Conservation (phyloP, 352 stramenopile species). For the Phytophthora sp. region DNA sequence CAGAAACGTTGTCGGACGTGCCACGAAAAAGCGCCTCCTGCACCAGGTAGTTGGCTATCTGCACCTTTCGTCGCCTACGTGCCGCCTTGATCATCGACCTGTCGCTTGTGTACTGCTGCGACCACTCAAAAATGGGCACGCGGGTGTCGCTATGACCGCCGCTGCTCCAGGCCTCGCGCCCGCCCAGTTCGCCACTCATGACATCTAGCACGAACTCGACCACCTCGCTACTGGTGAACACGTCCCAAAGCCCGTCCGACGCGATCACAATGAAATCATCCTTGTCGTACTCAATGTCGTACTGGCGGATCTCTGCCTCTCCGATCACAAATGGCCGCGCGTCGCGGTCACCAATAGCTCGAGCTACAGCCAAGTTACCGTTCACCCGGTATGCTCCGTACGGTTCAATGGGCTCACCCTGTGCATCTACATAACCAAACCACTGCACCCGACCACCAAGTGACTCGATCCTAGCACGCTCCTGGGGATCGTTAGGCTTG, state of each 20-base stretch:
- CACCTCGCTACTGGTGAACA: slow-evolving; percentile 92
- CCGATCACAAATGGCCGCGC: slow-evolving; percentile 86
- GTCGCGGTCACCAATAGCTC: slow-evolving; percentile 91
- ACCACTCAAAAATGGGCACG: slow-evolving; percentile 91
- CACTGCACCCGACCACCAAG: slow-evolving; percentile 89
- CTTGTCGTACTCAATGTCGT: slow-evolving; percentile 77
- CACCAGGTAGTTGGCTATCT: slow-evolving; percentile 93
- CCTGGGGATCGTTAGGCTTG: slow-evolving; percentile 88
- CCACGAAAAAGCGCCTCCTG: slow-evolving; percentile 91
- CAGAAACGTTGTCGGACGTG: slow-evolving; percentile 92
- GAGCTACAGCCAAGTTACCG: slow-evolving; percentile 90
- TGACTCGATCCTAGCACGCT: slow-evolving; percentile 77
- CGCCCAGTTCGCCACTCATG: slow-evolving; percentile 82
- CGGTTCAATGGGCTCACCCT: slow-evolving; percentile 86
- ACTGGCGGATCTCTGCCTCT: slow-evolving; percentile 80
- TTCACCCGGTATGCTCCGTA: slow-evolving; percentile 94
- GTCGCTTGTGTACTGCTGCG: slow-evolving; percentile 90
- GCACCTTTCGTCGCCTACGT: slow-evolving; percentile 83
- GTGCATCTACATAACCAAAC: slow-evolving; percentile 87
- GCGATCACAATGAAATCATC: slow-evolving; percentile 94
- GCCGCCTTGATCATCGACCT: slow-evolving; percentile 91
- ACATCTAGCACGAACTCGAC: slow-evolving; percentile 92
- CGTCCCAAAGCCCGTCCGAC: slow-evolving; percentile 94
- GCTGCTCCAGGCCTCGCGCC: slow-evolving; percentile 82
- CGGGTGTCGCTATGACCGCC: slow-evolving; percentile 82